Percentiles rank a stretch among this genome's conserved stretches.
Conservation (phyloP, 2,329 filamentous ascomycete species). For the Ophiostoma piceae region DNA sequence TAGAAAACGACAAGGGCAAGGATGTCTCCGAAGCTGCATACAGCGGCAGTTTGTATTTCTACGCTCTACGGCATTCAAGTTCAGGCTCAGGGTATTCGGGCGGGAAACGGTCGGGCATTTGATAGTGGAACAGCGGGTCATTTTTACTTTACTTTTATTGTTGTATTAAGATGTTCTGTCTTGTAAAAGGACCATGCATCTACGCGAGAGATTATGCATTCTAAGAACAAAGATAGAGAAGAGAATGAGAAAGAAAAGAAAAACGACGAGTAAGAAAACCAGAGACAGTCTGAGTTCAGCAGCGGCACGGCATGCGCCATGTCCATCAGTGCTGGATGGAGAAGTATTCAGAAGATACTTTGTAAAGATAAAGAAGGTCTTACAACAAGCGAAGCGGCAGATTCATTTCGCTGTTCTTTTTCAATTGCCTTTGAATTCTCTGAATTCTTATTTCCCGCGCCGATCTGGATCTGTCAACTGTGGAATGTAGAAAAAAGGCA, state of each 20-base stretch:
- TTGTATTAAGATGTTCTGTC: background rate
- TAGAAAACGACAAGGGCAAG: background rate
- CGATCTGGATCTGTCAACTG: background rate
- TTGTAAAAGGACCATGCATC: background rate
- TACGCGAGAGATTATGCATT: background rate
- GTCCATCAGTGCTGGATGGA: background rate
- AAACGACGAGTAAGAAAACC: background rate
- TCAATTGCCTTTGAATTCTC: no score
- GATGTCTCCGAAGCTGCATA: background rate
- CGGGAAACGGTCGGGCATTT: background rate
- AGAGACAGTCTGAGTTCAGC: constrained; percentile 13
- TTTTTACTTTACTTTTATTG: background rate
- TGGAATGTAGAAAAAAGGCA: constrained; percentile 3
- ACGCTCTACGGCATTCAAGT: no score
- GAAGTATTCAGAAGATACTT: background rate
- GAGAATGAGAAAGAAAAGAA: background rate
- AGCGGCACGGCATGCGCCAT: constrained; percentile 2
- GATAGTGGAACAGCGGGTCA: background rate
- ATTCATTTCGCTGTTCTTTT: no score
- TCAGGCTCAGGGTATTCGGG: background rate
- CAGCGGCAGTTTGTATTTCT: background rate
- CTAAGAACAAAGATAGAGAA: no score
- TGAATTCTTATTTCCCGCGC: background rate
- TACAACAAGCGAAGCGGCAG: constrained; percentile 1
- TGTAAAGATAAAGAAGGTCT: background rate